phyloP scores from a whole-genome alignment of 441 rosid genomes.

The Omphalea diandra region DNA sequence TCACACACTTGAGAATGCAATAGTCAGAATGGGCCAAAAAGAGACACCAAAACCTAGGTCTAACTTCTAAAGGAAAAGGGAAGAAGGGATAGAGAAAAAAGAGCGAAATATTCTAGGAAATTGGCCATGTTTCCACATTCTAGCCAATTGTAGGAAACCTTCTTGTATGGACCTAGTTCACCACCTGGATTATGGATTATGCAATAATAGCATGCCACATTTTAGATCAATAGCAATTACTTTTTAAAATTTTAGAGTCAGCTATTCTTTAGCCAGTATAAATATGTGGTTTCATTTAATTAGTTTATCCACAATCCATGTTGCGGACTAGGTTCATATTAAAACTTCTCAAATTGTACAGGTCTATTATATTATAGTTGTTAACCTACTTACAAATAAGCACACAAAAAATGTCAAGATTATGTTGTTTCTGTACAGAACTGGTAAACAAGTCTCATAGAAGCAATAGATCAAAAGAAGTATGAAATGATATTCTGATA shows the following conservation, averaged over 20 bases:
- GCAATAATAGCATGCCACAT: too few relatives aligned
- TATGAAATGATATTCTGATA: neutral
- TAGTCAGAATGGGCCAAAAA: too few relatives aligned
- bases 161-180: too few relatives aligned
- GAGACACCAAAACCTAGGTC: neutral
- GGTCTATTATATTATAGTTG: neutral
- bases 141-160: too few relatives aligned
- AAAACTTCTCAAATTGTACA: neutral
- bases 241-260: too few relatives aligned
- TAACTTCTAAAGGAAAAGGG: neutral
- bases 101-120: neutral
- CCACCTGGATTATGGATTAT: too few relatives aligned
- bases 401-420: neutral
- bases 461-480: neutral
- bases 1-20: too few relatives aligned
- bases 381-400: neutral
- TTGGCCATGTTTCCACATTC: neutral
- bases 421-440: neutral
- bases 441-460: neutral
- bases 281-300: too few relatives aligned
- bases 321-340: too few relatives aligned
- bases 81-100: neutral
- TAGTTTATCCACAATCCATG: too few relatives aligned
- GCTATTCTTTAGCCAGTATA: too few relatives aligned
- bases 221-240: too few relatives aligned